Conservation (phyloP, 495 filamentous ascomycete genomes). For the Staphylotrichum longicolle region DNA sequence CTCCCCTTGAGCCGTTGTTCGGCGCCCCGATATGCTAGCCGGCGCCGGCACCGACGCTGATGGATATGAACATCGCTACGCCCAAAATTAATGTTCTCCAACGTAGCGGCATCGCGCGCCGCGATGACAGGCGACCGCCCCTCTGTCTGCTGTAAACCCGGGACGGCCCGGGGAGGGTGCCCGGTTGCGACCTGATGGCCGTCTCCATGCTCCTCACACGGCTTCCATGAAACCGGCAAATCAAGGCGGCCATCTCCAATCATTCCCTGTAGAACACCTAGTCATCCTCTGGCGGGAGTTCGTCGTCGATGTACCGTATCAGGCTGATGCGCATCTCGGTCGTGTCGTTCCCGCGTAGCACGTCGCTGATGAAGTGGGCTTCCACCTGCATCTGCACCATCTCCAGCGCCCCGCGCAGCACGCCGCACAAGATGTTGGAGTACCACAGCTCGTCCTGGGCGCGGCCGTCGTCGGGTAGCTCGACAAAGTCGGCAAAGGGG, state of each 20-base stretch:
- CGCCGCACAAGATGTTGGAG: constrained; percentile 93
- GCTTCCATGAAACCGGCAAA: background rate
- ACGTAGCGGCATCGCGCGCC: too few relatives aligned
- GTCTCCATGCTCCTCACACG: background rate
- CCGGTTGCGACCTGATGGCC: too few relatives aligned
- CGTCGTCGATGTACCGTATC: constrained; percentile 94
- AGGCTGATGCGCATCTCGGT: constrained; percentile 96
- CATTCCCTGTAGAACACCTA: constrained; percentile 35
- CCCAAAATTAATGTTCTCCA: too few relatives aligned
- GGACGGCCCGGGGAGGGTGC: too few relatives aligned
- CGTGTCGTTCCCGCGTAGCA: constrained; percentile 87
- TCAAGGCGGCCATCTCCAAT: background rate
- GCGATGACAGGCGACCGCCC: too few relatives aligned
- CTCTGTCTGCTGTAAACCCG: too few relatives aligned
- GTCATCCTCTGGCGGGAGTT: constrained; percentile 94
- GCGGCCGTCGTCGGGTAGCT: constrained; percentile 91
- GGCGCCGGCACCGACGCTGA: too few relatives aligned
- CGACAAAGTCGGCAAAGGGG: constrained; percentile 94
- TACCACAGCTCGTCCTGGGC: constrained; percentile 98
- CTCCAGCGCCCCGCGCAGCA: constrained; percentile 85
- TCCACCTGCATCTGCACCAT: constrained; percentile 99
- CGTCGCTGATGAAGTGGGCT: constrained; percentile 93
- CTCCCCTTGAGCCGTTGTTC: too few relatives aligned
- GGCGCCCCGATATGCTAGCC: too few relatives aligned
- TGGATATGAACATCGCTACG: too few relatives aligned